Evolutionary conservation across 192 early-diverging fungal genomes (phyloP).

Genomic region (Geranomyces michiganensis): DNA sequence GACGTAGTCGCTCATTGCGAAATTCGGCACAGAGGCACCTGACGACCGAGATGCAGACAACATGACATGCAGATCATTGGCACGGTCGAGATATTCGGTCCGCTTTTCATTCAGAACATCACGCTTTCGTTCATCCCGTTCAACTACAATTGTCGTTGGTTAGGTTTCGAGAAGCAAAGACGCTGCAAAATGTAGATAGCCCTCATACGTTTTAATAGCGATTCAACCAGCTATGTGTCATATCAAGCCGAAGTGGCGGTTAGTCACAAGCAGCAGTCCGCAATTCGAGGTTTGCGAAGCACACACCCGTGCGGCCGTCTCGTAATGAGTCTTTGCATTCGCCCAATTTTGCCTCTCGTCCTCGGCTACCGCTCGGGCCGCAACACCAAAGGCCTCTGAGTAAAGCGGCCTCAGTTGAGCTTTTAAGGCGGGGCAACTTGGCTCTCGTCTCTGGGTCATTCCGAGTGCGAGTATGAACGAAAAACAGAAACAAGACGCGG

Average conservation of each 20-base stretch:
- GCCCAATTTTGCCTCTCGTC: conserved; percentile 3
- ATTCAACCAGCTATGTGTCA: neutral
- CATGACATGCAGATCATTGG: neutral
- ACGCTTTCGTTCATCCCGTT: conserved; percentile 9
- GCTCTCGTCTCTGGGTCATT: neutral
- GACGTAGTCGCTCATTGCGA: neutral
- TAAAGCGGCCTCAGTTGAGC: neutral
- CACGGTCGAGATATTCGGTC: conserved; percentile 16
- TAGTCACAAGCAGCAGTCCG: neutral
- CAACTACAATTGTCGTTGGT: neutral
- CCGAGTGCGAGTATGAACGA: neutral
- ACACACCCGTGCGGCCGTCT: neutral
- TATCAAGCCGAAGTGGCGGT: too few relatives aligned
- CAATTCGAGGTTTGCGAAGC: neutral
- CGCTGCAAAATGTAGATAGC: neutral
- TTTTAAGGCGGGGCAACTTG: neutral
- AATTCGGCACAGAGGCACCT: neutral
- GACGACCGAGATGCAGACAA: neutral
- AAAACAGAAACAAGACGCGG: neutral
- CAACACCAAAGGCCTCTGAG: neutral
- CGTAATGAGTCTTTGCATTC: neutral
- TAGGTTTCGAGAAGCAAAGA: neutral
- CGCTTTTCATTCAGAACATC: conserved; percentile 3
- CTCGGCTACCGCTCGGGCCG: conserved; percentile 9
- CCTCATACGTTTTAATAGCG: conserved; percentile 5